Conservation (phyloP, 2,329 filamentous ascomycete species). For the Parasarocladium wereldwijsianum region DNA sequence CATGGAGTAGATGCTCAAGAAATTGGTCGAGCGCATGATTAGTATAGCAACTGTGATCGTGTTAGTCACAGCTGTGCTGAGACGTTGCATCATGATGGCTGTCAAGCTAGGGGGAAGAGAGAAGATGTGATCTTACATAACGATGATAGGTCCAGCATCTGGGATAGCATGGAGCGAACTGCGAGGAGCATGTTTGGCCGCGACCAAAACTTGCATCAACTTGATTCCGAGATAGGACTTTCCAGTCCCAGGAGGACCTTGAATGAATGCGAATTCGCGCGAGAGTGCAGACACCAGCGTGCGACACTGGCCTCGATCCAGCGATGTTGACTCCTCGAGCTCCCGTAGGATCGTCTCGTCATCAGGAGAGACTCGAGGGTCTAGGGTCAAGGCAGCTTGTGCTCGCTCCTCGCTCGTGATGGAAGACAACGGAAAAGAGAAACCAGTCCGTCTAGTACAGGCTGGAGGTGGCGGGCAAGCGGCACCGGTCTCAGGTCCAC, state of each 20-base stretch:
- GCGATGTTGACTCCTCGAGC: constrained; percentile 20
- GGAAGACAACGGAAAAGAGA: constrained; percentile 29
- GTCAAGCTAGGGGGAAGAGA: too few species aligned
- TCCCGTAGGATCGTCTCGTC: constrained; percentile 9
- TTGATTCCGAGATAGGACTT: constrained; percentile 48
- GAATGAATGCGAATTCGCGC: constrained; percentile 43
- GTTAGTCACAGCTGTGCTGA: too few species aligned
- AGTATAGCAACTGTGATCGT: constrained; percentile 37
- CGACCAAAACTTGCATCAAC: constrained; percentile 39
- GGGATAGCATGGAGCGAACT: constrained; percentile 35
- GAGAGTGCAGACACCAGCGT: constrained; percentile 39
- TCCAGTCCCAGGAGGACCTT: constrained; percentile 58
- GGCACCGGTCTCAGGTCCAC: too few species aligned
- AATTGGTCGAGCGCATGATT: constrained; percentile 39
- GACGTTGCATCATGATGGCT: too few species aligned
- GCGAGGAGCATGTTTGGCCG: constrained; percentile 20
- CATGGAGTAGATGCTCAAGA: constrained; percentile 41
- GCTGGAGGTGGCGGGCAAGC: constrained; percentile 32
- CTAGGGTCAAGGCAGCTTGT: too few species aligned
- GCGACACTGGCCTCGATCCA: constrained; percentile 36
- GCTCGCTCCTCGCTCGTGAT: too few species aligned
- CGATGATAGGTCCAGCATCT: too few species aligned
- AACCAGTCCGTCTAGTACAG: constrained; percentile 33
- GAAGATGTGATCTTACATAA: too few species aligned
- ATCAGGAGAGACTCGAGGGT: too few species aligned